phyloP scores from a whole-genome alignment of 208 protist species.

The Wallacemonas rigidus region DNA sequence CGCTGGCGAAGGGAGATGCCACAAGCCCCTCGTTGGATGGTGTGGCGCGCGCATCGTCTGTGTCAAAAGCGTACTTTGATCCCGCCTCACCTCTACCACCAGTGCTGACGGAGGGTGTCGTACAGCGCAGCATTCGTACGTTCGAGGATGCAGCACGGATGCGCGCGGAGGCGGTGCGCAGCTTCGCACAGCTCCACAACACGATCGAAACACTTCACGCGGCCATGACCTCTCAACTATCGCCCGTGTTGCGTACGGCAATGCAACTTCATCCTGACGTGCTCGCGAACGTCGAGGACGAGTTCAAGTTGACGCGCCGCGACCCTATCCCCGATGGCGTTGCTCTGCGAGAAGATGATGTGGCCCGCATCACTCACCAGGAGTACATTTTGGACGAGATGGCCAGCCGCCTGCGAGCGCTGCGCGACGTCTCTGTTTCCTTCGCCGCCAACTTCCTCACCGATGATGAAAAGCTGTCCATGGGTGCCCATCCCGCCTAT shows the following conservation, averaged over 20 bases:
- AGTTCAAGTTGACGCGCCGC: slow-evolving; percentile 25
- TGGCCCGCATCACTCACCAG: slow-evolving; percentile 38
- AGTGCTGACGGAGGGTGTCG: slow-evolving; percentile 53
- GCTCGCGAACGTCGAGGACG: slow-evolving; percentile 33
- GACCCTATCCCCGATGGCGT: slow-evolving; percentile 65
- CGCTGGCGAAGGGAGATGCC: slow-evolving; percentile 21
- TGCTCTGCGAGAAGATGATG: slow-evolving; percentile 23
- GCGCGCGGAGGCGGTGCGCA: slow-evolving; percentile 71
- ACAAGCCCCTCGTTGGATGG: slow-evolving; percentile 2
- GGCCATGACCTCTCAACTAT: slow-evolving; percentile 53
- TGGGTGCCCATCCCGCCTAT: slow-evolving; percentile 75
- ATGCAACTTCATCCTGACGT: slow-evolving; percentile 63
- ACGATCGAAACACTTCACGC: slow-evolving; percentile 64
- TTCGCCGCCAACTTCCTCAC: slow-evolving; percentile 79
- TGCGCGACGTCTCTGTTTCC: slow-evolving; percentile 68
- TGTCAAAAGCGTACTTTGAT: not conserved
- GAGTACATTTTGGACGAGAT: slow-evolving; percentile 55
- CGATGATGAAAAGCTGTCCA: slow-evolving; percentile 73
- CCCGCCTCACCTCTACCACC: slow-evolving; percentile 19
- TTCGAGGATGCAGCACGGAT: slow-evolving; percentile 77
- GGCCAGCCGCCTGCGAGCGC: slow-evolving; percentile 33
- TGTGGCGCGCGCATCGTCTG: not conserved
- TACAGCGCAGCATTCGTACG: slow-evolving; percentile 75
- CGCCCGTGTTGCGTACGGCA: slow-evolving; percentile 63
- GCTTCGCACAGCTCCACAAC: slow-evolving; percentile 85